Conservation (phyloP, 768 basidiomycete species). For the Boletus vermiculosoides region DNA sequence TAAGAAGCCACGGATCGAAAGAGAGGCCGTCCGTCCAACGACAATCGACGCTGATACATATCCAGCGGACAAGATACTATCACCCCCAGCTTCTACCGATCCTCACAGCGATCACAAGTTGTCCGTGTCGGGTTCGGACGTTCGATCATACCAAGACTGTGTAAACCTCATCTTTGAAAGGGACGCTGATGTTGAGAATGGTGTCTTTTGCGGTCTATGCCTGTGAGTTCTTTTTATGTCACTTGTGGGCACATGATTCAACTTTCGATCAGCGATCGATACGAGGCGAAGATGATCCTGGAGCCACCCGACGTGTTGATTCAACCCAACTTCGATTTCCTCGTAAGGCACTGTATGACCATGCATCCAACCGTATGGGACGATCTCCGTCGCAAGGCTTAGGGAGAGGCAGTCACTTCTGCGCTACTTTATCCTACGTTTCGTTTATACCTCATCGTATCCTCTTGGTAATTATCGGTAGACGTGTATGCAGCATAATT, state of each 20-base stretch:
- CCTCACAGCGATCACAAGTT: not conserved
- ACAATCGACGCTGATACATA: not conserved
- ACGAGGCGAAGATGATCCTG: slow-evolving; percentile 25
- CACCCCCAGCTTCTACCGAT: not conserved
- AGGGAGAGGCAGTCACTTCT: not conserved
- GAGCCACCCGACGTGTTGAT: slow-evolving; percentile 32
- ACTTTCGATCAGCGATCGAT: slow-evolving; percentile 23
- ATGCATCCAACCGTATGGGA: slow-evolving; percentile 53
- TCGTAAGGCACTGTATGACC: slow-evolving; percentile 47
- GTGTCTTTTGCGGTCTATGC: slow-evolving; percentile 49
- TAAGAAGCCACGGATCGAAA: slow-evolving; percentile 25
- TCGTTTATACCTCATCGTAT: slow-evolving; percentile 14
- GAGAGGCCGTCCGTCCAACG: not conserved
- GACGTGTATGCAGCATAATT: slow-evolving; percentile 7
- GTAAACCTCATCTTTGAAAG: slow-evolving; percentile 37
- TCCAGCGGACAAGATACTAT: not conserved
- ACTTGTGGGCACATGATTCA: not conserved
- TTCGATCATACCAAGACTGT: slow-evolving; percentile 45
- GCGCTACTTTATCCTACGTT: slow-evolving; percentile 9
- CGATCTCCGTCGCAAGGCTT: slow-evolving; percentile 32
- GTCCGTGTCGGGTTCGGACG: slow-evolving; percentile 3
- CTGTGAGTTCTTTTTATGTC: slow-evolving; percentile 37
- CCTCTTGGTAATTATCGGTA: slow-evolving; percentile 16
- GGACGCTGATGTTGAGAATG: slow-evolving; percentile 31
- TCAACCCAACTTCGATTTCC: slow-evolving; percentile 37